Conservation (phyloP, 179 eudicot genomes). For the Amaranthus tricolor region DNA sequence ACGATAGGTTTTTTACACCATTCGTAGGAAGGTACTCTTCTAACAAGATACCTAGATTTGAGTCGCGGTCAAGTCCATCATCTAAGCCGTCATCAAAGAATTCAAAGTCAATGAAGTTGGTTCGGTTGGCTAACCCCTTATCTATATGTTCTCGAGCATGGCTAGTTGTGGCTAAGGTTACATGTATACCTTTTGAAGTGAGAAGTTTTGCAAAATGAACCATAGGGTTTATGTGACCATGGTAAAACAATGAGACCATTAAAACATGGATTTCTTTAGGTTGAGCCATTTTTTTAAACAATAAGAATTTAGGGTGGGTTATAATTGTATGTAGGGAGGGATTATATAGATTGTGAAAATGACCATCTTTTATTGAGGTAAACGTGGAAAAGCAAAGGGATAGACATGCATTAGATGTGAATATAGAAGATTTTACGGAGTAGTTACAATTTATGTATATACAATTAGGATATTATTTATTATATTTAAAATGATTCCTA, state of each 20-base stretch:
- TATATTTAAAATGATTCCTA: too few species aligned
- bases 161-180: conserved; percentile 30
- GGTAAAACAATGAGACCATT: conserved; percentile 33
- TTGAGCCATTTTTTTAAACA: conserved; percentile 15
- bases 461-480: too few species aligned
- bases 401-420: background rate
- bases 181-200: conserved; percentile 21
- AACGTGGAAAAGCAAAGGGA: background rate
- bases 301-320: background rate
- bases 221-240: conserved; percentile 38
- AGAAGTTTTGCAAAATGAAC: conserved; percentile 28
- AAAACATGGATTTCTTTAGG: conserved; percentile 20
- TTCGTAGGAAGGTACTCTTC: conserved; percentile 27
- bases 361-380: background rate
- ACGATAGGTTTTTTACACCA: conserved; percentile 26
- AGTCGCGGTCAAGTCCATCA: conserved; percentile 23
- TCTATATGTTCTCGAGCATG: conserved; percentile 15
- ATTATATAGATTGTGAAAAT: background rate
- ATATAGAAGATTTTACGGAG: background rate
- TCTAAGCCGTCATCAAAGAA: conserved; percentile 31
- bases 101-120: conserved; percentile 22
- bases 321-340: background rate
- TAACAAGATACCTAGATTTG: conserved; percentile 19
- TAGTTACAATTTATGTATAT: too few species aligned
- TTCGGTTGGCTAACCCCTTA: background rate